phyloP scores from a whole-genome alignment of 1,284 basidiomycete species.

The Heterobasidion annosum region DNA sequence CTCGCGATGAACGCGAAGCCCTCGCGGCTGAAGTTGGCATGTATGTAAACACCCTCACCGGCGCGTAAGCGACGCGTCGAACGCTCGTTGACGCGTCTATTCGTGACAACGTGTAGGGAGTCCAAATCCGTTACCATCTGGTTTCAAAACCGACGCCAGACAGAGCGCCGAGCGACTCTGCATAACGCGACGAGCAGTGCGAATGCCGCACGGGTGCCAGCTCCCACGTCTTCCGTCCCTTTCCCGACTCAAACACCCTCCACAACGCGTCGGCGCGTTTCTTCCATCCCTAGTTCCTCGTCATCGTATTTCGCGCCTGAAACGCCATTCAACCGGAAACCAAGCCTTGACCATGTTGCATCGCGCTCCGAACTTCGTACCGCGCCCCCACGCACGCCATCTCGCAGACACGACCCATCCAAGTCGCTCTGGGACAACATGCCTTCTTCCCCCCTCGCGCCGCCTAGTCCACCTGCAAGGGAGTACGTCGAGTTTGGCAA shows the following conservation, averaged over 20 bases:
- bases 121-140: conserved; percentile 71
- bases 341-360: conserved; percentile 49
- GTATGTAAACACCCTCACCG: conserved; percentile 29
- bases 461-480: conserved; percentile 37
- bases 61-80: too few relatives aligned
- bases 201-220: conserved; percentile 10
- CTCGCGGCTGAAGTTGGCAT: conserved; percentile 51
- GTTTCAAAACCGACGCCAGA: conserved; percentile 79
- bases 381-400: conserved; percentile 9
- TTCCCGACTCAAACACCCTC: conserved; percentile 13
- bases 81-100: neutral
- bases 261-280: conserved; percentile 11
- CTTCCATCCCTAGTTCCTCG: conserved; percentile 16
- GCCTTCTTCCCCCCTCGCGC: conserved; percentile 56
- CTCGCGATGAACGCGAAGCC: conserved; percentile 58
- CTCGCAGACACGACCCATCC: conserved; percentile 9
- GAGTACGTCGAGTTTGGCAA: conserved; percentile 36
- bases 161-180: conserved; percentile 55
- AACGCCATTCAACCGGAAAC: conserved; percentile 17
- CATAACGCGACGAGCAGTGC: conserved; percentile 23
- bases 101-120: conserved; percentile 36
- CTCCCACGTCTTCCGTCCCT: conserved; percentile 20
- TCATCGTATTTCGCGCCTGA: conserved; percentile 11
- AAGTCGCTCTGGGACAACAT: conserved; percentile 52
- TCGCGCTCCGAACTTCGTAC: conserved; percentile 17